Conservation (phyloP, 257 asterid genomes). For the Solanum chiquidenum region DNA sequence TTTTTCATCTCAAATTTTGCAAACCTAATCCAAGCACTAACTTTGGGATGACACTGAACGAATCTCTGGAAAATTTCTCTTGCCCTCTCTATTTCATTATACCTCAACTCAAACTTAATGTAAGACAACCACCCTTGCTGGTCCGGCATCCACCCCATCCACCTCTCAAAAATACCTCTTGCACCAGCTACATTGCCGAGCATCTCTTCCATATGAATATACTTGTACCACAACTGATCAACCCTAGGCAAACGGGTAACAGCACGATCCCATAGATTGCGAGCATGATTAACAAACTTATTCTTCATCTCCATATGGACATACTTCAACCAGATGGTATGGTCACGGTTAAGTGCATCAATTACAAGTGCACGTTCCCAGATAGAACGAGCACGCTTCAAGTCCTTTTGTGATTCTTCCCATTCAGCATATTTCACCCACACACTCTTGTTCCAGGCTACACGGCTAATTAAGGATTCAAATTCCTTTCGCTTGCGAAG, state of each 20-base stretch:
- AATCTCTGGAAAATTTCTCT: background rate
- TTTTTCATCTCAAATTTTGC: background rate
- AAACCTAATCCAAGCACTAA: background rate
- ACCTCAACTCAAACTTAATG: background rate
- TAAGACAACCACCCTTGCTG: background rate
- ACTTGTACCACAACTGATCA: background rate
- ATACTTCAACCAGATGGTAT: background rate
- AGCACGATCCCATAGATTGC: background rate
- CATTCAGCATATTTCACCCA: background rate
- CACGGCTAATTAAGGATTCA: background rate
- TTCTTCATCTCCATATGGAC: background rate
- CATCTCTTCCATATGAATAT: background rate
- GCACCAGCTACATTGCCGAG: background rate
- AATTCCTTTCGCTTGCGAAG: background rate
- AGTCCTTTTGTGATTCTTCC: background rate
- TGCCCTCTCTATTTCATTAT: background rate
- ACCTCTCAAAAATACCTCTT: background rate
- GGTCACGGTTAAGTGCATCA: background rate
- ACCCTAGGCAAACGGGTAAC: background rate
- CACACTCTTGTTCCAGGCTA: background rate
- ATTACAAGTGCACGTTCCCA: background rate
- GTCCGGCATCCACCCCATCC: background rate
- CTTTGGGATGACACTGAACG: background rate
- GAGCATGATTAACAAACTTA: background rate
- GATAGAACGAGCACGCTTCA: background rate